A percentile compares a stretch with the other conserved stretches of the same genome.
phyloP scores from a whole-genome alignment of 2,329 filamentous ascomycete species.

The Alternaria rosae region DNA sequence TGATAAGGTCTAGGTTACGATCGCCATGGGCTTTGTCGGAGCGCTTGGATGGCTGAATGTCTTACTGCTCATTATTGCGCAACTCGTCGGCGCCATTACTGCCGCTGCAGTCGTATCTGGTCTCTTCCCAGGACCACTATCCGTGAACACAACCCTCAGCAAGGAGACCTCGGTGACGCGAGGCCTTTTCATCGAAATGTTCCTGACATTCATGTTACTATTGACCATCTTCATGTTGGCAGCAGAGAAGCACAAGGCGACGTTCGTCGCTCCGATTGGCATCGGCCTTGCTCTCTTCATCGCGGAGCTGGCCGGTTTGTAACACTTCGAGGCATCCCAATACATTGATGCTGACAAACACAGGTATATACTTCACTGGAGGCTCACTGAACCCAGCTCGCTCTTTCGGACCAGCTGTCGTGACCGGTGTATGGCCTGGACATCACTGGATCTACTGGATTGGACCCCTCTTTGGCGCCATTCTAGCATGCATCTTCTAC shows the following conservation, averaged over 20 bases:
- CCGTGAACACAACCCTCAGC: constrained; percentile 56
- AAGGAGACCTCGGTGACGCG: constrained; percentile 52
- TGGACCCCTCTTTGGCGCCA: constrained; percentile 55
- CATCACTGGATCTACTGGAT: constrained; percentile 63
- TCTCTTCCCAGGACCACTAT: constrained; percentile 56
- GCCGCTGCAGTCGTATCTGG: constrained; percentile 55
- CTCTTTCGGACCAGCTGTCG: constrained; percentile 58
- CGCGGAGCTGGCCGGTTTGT: constrained; percentile 53
- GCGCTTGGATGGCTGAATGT: constrained; percentile 57
- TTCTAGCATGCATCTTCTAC: constrained; percentile 59
- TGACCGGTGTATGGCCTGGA: constrained; percentile 50
- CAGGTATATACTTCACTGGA: constrained; percentile 57
- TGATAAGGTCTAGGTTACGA: constrained; percentile 50
- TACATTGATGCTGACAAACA: constrained; percentile 10
- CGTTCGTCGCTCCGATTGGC: constrained; percentile 51
- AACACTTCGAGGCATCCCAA: too few relatives aligned
- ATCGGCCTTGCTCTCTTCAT: constrained; percentile 58
- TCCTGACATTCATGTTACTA: constrained; percentile 58
- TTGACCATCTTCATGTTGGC: constrained; percentile 59
- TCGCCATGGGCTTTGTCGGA: constrained; percentile 58
- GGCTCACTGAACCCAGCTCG: constrained; percentile 59
- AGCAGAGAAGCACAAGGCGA: constrained; percentile 52
- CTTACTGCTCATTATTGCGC: constrained; percentile 53
- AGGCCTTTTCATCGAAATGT: constrained; percentile 60
- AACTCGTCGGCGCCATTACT: constrained; percentile 56